Evolutionary conservation across 2,329 filamentous ascomycete genomes (phyloP), one percentile per base, ranked within the genome.

Genomic region (Madurella fahalii): DNA sequence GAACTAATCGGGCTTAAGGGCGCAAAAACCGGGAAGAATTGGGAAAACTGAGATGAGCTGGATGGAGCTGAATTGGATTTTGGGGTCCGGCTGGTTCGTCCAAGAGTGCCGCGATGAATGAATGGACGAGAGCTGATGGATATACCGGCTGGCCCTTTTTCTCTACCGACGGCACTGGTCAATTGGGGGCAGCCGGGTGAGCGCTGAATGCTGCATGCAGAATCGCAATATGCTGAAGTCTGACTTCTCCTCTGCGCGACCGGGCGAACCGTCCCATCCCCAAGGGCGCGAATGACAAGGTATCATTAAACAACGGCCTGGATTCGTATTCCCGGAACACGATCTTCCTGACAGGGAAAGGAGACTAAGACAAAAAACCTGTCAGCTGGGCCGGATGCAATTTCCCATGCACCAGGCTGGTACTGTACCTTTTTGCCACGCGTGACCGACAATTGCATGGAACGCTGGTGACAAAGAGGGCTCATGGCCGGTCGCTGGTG

Each of bases 371-470:
- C 47, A 47, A 34, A 34, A 9, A 30, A 8, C 20, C 46, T 12
- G n/a, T 53, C 52, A 53, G 45, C 40, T 18, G 42, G 17, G 18
- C 31, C 39, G 31, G 12, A n/a, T 37, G 50, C 51, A 57, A 57
- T 57, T 51, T 57, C 50, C 34, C 34, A 37, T 37, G 4, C 11
- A 15, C 2, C 11, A 2, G 11, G 13, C 13, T 37, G 34, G 2
- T 7, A 25, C 4, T 37, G 4, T 37, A 15, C 11, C 13, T 17
- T 25, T 20, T 44, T 43, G 50, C 50, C 47, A 53, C 54, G 50
- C 50, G 54, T 57, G 54, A 57, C 54, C 39, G n/a, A 47, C 37
- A 17, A 50, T 25, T 53, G 47, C 50, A 46, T 47, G 45, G 16
- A 46, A 31, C 15, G 5, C 13, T n/a, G n/a, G 12, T 30, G 15